Base-by-base conservation (phyloP, 176 grass and related monocot species). In the Hordeum marinum region DNA sequence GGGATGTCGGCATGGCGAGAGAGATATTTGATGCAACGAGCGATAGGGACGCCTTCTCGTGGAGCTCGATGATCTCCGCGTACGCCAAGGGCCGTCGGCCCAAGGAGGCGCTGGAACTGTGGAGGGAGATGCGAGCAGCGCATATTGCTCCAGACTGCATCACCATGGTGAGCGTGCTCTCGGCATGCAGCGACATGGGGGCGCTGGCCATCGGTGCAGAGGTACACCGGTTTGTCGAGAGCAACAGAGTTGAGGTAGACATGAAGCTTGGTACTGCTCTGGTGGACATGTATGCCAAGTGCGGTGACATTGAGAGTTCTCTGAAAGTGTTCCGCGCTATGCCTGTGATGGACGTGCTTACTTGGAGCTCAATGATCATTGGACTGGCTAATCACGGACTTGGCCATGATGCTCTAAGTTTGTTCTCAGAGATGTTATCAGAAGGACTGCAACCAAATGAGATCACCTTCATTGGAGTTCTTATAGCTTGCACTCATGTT, bases 281-380 rank as follows among this genome's bases (percentile, higher is more conserved):
- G 50, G 82, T 98, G 9, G 91, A 95, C 76, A 98, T 98, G 95
- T 98, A 93, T 40, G 87, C 89, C 42, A 98, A 98, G 81, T 98
- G 92, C 8, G 95, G 92, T 4, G 87, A 95, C 72, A 92, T 95
- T 0, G 88, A 92, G 1, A 90, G 68, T 42, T 75, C 88, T 0
- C 63, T 84, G 25, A 70, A 25, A 41, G 72, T 92, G 40, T 90
- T 95, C 72, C 45, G 39, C 17, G 11, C 41, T 12, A 85, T 92
- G 85, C 59, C 20, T 18, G 64, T 10, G 21, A 95, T 80, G 77
- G 93, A 95, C 46, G 88, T 90, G 67, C 88, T 86, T 25, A 80
- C 85, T 74, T 92, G 93, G 93, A 92, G 93, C 68, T 80, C 88
- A 1, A 95, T 84, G 85, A 85, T 95, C 26, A 81, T 90, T 2